Evolutionary conservation across 164 flowering plant genomes (phyloP).

Genomic region (Protea cynaroides): DNA sequence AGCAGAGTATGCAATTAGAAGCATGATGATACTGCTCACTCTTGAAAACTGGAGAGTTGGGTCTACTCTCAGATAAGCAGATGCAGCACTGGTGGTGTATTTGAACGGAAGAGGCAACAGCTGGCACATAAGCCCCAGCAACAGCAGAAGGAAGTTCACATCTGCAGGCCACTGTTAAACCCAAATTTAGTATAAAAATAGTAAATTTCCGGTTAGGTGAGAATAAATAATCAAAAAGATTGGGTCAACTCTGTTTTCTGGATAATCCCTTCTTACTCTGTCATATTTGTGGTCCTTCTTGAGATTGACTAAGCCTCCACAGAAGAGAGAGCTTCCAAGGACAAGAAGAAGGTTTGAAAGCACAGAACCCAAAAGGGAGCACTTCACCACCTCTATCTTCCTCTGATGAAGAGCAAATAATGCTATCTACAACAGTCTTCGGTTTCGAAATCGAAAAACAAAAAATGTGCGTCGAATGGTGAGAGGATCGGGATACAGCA

Average conservation of each 20-base stretch:
- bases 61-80: constrained; percentile 1
- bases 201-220: not conserved
- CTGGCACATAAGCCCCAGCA: constrained; percentile 69
- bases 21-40: constrained; percentile 76
- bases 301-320: constrained; percentile 76
- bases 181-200: not conserved
- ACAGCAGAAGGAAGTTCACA: constrained; percentile 59
- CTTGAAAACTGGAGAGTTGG: constrained; percentile 59
- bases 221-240: not conserved
- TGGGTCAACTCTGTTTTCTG: not conserved
- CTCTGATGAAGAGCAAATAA: constrained; percentile 48
- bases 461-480: too few relatives aligned
- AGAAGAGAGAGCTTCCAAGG: constrained; percentile 80
- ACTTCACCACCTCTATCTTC: constrained; percentile 73
- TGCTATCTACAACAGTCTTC: too few relatives aligned
- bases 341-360: constrained; percentile 93
- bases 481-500: too few relatives aligned
- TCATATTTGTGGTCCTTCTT: constrained; percentile 63
- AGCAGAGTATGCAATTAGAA: constrained; percentile 56
- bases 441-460: too few relatives aligned
- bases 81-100: constrained; percentile 16
- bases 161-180: constrained; percentile 81
- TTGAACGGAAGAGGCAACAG: constrained; percentile 61
- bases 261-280: constrained; percentile 37
- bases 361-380: constrained; percentile 81